Evolutionary conservation across 495 filamentous ascomycete genomes (phyloP).

Genomic region (Podospora bellae-mahoneyi): DNA sequence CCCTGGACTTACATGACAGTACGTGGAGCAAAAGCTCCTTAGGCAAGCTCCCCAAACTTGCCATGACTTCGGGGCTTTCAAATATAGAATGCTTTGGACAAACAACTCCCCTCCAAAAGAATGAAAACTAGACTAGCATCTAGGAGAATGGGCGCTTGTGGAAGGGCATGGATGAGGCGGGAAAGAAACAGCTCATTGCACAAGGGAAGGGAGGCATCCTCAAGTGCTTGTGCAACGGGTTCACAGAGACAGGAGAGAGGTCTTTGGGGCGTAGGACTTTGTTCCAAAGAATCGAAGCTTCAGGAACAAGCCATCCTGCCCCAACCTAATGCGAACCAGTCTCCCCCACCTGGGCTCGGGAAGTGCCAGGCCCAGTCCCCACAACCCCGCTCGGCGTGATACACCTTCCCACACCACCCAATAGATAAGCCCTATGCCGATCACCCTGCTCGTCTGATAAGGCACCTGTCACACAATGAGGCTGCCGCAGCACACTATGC

Average conservation of each 20-base stretch:
- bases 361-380: not conserved
- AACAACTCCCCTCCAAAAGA: not conserved
- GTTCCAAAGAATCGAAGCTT: constrained; percentile 1
- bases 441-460: constrained; percentile 2
- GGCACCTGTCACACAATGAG: not conserved
- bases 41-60: constrained; percentile 56
- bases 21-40: constrained; percentile 75
- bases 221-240: not conserved
- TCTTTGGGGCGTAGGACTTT: constrained; percentile 1
- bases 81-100: not conserved
- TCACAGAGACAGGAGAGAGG: not conserved
- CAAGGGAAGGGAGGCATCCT: not conserved
- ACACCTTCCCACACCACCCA: not conserved
- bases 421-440: not conserved
- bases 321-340: not conserved
- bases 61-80: constrained; percentile 19
- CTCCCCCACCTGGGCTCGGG: not conserved
- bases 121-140: not conserved
- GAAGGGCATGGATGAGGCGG: not conserved
- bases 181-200: not conserved
- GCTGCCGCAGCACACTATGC: not conserved
- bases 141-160: not conserved
- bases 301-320: not conserved
- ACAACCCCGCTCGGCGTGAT: not conserved
- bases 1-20: constrained; percentile 58